Base-by-base conservation (phyloP, 108 stramenopile genomes). In the Skeletonema costatum region DNA sequence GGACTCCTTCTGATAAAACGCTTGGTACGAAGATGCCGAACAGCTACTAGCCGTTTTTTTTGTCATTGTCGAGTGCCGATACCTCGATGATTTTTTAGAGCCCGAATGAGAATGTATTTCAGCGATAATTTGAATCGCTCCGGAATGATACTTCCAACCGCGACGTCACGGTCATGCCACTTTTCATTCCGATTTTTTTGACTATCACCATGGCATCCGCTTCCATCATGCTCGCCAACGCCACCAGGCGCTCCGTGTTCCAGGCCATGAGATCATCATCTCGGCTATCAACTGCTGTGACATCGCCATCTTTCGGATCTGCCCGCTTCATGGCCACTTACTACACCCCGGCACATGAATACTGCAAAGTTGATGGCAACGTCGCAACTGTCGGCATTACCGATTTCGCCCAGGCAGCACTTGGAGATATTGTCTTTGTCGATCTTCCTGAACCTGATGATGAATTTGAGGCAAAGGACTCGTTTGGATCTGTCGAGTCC, bases 391-490 rank as follows among this genome's bases (percentile, higher is more conserved):
- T 95, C 44, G 99, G 99, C 70, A 97, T 99, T 80, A 98, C 98
- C 32, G 93, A 96, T 78, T 97, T 91, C 84, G 99, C 99, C 48
- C 93, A 95, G 78, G 81, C 92, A 31, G 95, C 91, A 29, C 85
- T 99, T 62, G 99, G 99, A 42, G 99, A 99, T 68, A 96, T 99
- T 69, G 99, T 99, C 63, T 98, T 89, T 82, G 98, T 99, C 29
- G 97, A 98, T 67, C 93, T 99, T 48, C 99, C 99, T 5, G 88
- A 89, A 48, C 86, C 94, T 42, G 99, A 92, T 38, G 97, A 96
- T 69, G 79, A 87, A 41, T 94, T 97, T 75, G 95, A 91, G 32
- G 94, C 92, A 66, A 95, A 93, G 59, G 96, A 96, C 29, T 75
- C 87, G 42, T 97, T 99, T 82, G 98, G 96, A 44, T 88, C 90